A percentile compares a stretch with the other conserved stretches of the same genome.
These are phyloP conservation scores for Tricharina praecox DNA, from an alignment of 495 filamentous ascomycete species.

Conservation along the genomic window DNA sequence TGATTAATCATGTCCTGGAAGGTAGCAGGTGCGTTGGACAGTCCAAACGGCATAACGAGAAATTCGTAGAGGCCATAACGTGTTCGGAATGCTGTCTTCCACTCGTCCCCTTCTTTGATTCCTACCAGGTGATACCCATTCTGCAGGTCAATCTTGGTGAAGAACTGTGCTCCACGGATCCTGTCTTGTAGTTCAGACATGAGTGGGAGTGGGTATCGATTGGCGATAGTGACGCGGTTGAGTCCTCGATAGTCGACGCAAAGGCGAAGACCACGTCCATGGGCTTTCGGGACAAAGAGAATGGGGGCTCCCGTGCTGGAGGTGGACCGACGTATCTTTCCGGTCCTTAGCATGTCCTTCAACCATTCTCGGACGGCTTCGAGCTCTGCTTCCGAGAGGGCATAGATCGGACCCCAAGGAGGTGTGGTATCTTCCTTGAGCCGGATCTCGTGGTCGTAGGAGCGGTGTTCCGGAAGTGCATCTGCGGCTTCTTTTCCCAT, in stretches of 20 bases:
- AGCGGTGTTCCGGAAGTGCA: not conserved
- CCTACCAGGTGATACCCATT: slow-evolving; percentile 30
- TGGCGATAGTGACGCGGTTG: not conserved
- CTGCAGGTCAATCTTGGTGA: slow-evolving; percentile 27
- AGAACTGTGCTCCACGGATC: not conserved
- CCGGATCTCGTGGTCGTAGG: not conserved
- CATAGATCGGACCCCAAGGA: slow-evolving; percentile 7
- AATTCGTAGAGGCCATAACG: slow-evolving; percentile 24
- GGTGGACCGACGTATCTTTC: slow-evolving; percentile 11
- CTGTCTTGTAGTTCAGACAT: slow-evolving; percentile 21
- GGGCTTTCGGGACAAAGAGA: slow-evolving; percentile 28
- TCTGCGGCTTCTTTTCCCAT: not conserved
- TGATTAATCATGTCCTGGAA: slow-evolving; percentile 12
- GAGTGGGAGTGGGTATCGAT: slow-evolving; percentile 28
- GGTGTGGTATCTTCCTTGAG: not conserved
- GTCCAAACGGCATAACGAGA: slow-evolving; percentile 13
- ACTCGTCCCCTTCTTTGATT: slow-evolving; percentile 25
- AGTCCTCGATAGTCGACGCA: slow-evolving; percentile 8
- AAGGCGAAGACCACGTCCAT: slow-evolving; percentile 11
- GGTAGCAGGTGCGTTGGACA: slow-evolving; percentile 1
- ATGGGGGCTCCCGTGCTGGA: slow-evolving; percentile 19
- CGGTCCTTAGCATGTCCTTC: slow-evolving; percentile 6
- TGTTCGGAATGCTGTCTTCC: slow-evolving; percentile 27
- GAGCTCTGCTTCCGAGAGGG: slow-evolving; percentile 17
- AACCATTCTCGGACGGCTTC: slow-evolving; percentile 10